A percentile compares a stretch with the other conserved stretches of the same genome.
phyloP scores from a whole-genome alignment of 768 basidiomycete species.

The Mycena vitilis region DNA sequence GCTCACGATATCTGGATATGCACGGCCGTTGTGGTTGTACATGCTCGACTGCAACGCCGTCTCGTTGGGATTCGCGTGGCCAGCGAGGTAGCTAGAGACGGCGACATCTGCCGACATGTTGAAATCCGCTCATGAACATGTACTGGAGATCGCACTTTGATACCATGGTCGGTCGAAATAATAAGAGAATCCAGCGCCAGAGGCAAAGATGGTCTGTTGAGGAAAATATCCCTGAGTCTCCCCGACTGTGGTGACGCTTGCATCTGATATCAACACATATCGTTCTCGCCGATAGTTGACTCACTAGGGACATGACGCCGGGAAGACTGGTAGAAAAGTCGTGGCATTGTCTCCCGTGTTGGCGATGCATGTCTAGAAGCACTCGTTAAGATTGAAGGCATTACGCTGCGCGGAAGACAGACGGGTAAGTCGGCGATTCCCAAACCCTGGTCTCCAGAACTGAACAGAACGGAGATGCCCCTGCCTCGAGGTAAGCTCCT shows the following conservation, averaged over 20 bases:
- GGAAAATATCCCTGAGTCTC: constrained; percentile 9
- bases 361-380: constrained; percentile 44
- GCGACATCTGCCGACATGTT: constrained; percentile 20
- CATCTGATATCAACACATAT: constrained; percentile 11
- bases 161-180: constrained; percentile 50
- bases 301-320: constrained; percentile 36
- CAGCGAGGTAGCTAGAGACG: constrained; percentile 36
- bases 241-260: constrained; percentile 32
- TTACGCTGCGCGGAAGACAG: constrained; percentile 44
- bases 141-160: constrained; percentile 41
- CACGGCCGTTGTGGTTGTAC: constrained; percentile 51
- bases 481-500: constrained; percentile 8
- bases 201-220: constrained; percentile 24
- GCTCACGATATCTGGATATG: constrained; percentile 50
- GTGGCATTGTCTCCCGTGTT: constrained; percentile 39
- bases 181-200: constrained; percentile 57
- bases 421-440: constrained; percentile 50
- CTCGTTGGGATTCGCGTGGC: constrained; percentile 39
- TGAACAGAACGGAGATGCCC: constrained; percentile 54
- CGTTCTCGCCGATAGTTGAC: constrained; percentile 4
- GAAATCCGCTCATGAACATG: not conserved
- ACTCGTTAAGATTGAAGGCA: constrained; percentile 31
- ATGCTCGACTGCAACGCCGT: constrained; percentile 32
- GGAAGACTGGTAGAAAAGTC: constrained; percentile 47
- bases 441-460: constrained; percentile 53